Conservation (phyloP, 2,329 filamentous ascomycete genomes). For the Penicillium decumbens region DNA sequence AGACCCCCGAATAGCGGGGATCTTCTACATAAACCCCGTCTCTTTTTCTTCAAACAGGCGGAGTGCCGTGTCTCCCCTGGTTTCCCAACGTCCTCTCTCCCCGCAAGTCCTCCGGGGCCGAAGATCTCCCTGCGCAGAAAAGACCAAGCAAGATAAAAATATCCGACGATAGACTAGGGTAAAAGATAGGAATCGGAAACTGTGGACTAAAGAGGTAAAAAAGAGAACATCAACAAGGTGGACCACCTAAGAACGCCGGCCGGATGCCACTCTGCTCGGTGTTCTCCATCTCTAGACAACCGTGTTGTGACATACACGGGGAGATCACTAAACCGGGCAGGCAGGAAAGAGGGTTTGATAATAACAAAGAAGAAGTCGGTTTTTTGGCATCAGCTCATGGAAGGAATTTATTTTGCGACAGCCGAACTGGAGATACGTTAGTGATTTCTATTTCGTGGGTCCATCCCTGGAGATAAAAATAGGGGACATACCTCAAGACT, state of each 20-base stretch:
- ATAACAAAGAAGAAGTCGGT: slow-evolving; percentile 30
- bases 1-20: slow-evolving; percentile 21
- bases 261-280: slow-evolving; percentile 39
- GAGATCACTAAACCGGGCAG: slow-evolving; percentile 34
- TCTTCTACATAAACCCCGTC: slow-evolving; percentile 21
- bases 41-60: slow-evolving; percentile 12
- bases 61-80: slow-evolving; percentile 7
- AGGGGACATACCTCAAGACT: slow-evolving; percentile 61
- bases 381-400: slow-evolving; percentile 25
- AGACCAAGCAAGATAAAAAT: slow-evolving; percentile 13
- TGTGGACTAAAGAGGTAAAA: slow-evolving; percentile 26
- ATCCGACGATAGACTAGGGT: slow-evolving; percentile 20
- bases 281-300: slow-evolving; percentile 33
- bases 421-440: slow-evolving; percentile 38
- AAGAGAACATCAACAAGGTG: slow-evolving; percentile 28
- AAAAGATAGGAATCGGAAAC: slow-evolving; percentile 24
- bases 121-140: slow-evolving; percentile 6
- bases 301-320: slow-evolving; percentile 29
- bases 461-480: not conserved
- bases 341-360: slow-evolving; percentile 29
- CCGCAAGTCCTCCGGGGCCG: slow-evolving; percentile 15
- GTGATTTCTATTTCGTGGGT: not conserved
- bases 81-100: slow-evolving; percentile 11
- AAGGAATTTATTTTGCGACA: slow-evolving; percentile 46
- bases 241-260: slow-evolving; percentile 42